Evolutionary conservation across 495 filamentous ascomycete genomes (phyloP).

Genomic region (Penicillium simplicissimum): DNA sequence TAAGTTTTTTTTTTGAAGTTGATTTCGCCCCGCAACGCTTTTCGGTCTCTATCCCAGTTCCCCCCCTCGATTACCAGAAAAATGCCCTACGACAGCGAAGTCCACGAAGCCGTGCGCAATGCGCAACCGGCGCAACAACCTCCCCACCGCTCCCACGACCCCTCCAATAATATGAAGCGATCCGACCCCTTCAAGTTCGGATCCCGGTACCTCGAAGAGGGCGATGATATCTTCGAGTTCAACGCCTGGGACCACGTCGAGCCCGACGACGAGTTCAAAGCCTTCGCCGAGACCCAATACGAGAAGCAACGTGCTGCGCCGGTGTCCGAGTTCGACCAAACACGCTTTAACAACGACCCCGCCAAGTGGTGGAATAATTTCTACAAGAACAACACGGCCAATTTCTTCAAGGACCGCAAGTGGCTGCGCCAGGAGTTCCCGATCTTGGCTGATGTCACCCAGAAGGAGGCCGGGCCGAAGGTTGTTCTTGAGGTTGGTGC

Average conservation of each 20-base stretch:
- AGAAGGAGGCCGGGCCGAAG: constrained; percentile 57
- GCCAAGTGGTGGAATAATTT: constrained; percentile 97
- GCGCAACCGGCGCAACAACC: constrained; percentile 46
- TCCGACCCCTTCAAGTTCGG: constrained; percentile 94
- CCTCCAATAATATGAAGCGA: constrained; percentile 67
- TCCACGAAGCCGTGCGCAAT: constrained; percentile 41
- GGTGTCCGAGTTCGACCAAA: constrained; percentile 83
- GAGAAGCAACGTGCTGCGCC: constrained; percentile 77
- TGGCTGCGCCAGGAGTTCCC: constrained; percentile 97
- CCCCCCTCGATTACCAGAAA: not conserved
- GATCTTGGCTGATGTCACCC: constrained; percentile 68
- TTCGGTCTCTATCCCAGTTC: not conserved
- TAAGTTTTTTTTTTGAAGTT: constrained; percentile 8
- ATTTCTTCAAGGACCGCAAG: constrained; percentile 98
- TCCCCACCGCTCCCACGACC: constrained; percentile 54
- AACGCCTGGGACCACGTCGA: constrained; percentile 98
- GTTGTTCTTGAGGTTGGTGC: constrained; percentile 88
- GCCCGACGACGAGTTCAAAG: constrained; percentile 78
- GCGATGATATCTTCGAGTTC: constrained; percentile 88
- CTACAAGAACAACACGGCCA: constrained; percentile 90
- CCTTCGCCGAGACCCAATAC: constrained; percentile 79
- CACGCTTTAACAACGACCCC: constrained; percentile 82
- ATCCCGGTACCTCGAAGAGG: constrained; percentile 75
- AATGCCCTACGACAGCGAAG: constrained; percentile 28
- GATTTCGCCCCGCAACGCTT: not conserved